These are phyloP conservation scores for Linderina pennispora DNA, from an alignment of 192 early-diverging fungal species.

Conservation along the genomic window DNA sequence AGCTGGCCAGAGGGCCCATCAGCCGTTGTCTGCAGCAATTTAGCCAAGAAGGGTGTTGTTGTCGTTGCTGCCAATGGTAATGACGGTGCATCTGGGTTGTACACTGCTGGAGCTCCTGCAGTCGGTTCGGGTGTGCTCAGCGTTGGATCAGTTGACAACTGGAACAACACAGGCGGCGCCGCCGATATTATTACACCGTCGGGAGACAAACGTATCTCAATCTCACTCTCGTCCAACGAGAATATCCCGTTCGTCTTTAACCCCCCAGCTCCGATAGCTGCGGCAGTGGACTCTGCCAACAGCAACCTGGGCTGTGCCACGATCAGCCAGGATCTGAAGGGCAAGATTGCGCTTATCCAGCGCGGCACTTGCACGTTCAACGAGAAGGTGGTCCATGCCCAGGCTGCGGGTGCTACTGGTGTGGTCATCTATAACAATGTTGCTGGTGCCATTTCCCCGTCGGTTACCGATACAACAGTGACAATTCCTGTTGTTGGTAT, in stretches of 20 bases:
- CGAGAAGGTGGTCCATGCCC: constrained; percentile 37
- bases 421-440: constrained; percentile 47
- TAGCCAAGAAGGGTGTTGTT: constrained; percentile 48
- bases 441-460: constrained; percentile 19
- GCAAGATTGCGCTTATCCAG: constrained; percentile 41
- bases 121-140: constrained; percentile 48
- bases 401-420: constrained; percentile 48
- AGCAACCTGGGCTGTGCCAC: constrained; percentile 15
- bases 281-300: constrained; percentile 2
- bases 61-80: constrained; percentile 73
- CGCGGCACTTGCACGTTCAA: constrained; percentile 46
- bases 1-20: constrained; percentile 52
- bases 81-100: constrained; percentile 57
- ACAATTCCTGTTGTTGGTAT: constrained; percentile 42
- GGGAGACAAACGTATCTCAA: neutral
- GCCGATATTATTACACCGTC: constrained; percentile 20
- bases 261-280: constrained; percentile 4
- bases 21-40: constrained; percentile 35
- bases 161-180: constrained; percentile 32
- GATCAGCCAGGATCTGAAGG: constrained; percentile 4
- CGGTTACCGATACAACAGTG: constrained; percentile 2
- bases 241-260: neutral
- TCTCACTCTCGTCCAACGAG: neutral
- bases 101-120: constrained; percentile 47
- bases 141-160: constrained; percentile 54